A percentile compares a stretch with the other conserved stretches of the same genome.
These are phyloP conservation scores for Aspergillus jensenii DNA, from an alignment of 2,329 filamentous ascomycete species.

Conservation along the genomic window DNA sequence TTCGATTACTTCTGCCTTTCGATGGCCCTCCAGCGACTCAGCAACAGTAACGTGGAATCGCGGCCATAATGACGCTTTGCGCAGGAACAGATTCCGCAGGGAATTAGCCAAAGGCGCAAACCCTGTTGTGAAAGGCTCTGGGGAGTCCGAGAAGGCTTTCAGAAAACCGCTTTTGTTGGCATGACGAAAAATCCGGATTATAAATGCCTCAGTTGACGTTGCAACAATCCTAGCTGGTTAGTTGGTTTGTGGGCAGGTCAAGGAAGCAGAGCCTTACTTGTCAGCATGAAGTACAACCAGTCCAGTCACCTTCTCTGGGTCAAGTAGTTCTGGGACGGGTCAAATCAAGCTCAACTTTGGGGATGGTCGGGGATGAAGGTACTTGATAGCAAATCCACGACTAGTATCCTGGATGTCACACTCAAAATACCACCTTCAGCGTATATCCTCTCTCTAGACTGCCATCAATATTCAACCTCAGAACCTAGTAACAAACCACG, in stretches of 20 bases:
- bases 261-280: slow-evolving; percentile 37
- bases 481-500: slow-evolving; percentile 6
- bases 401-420: slow-evolving; percentile 90
- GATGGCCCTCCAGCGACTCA: slow-evolving; percentile 82
- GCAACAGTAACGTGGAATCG: slow-evolving; percentile 91
- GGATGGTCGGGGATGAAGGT: slow-evolving; percentile 14
- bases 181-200: slow-evolving; percentile 88
- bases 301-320: slow-evolving; percentile 82
- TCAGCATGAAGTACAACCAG: slow-evolving; percentile 87
- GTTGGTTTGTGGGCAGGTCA: neutral
- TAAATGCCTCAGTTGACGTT: slow-evolving; percentile 91
- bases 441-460: slow-evolving; percentile 81
- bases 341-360: neutral
- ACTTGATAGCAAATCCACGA: slow-evolving; percentile 86
- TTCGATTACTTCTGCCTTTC: slow-evolving; percentile 95
- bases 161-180: slow-evolving; percentile 92
- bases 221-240: slow-evolving; percentile 62
- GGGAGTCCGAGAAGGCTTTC: slow-evolving; percentile 93
- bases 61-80: slow-evolving; percentile 87
- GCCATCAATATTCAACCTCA: slow-evolving; percentile 19
- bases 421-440: slow-evolving; percentile 86
- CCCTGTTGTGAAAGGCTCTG: slow-evolving; percentile 83
- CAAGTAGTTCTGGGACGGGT: slow-evolving; percentile 56
- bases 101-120: slow-evolving; percentile 86
- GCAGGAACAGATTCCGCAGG: slow-evolving; percentile 88